These are phyloP conservation scores for Rhytidiadelphus loreus DNA, from an alignment of 225 moss, liverwort and hornwort species.

Conservation along the genomic window DNA sequence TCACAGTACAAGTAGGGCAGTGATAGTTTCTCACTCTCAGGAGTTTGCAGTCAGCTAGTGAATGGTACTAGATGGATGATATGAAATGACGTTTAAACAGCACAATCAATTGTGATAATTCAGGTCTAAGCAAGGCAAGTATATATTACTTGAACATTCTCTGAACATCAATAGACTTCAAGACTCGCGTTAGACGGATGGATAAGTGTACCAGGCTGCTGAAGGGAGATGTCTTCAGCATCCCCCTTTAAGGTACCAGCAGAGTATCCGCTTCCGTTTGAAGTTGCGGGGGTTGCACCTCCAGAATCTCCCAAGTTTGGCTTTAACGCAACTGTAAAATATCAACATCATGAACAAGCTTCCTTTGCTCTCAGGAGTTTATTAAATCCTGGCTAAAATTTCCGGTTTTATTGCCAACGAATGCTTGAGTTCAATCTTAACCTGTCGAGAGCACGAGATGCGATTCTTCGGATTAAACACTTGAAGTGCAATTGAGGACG, in stretches of 20 bases:
- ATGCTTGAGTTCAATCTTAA: background rate
- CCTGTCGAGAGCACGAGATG: background rate
- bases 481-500: background rate
- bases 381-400: background rate
- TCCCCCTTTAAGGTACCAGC: background rate
- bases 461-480: background rate
- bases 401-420: background rate
- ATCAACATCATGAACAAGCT: background rate
- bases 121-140: background rate
- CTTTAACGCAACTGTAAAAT: slow-evolving; percentile 6
- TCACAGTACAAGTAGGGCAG: background rate
- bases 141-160: background rate
- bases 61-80: background rate
- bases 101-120: background rate
- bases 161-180: background rate
- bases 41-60: background rate
- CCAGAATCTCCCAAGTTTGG: background rate
- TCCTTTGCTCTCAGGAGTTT: background rate
- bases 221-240: background rate
- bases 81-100: background rate
- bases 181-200: background rate
- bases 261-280: background rate
- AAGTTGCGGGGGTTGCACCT: background rate
- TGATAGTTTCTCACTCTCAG: background rate
- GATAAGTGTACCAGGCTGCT: slow-evolving; percentile 4